These are phyloP conservation scores for Dothideomycetes sp. DNA, from an alignment of 2,329 filamentous ascomycete genomes.

Conservation along the genomic window DNA sequence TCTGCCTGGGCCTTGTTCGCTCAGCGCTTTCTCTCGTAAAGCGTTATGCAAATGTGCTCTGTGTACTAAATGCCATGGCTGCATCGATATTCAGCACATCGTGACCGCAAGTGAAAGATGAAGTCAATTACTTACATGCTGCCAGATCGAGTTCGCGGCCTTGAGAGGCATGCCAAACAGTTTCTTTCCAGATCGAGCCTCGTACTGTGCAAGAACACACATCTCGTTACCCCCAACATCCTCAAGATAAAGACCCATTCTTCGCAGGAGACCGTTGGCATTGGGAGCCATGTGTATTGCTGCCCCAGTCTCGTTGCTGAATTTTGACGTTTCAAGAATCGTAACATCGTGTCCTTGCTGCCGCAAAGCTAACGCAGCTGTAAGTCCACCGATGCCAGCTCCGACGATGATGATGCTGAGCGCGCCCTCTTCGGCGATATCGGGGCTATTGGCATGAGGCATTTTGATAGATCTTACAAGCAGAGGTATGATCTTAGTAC, in stretches of 20 bases:
- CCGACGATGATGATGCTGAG: slow-evolving; percentile 16
- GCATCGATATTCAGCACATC: too few species aligned
- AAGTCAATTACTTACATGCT: slow-evolving; percentile 11
- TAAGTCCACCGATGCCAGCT: slow-evolving; percentile 19
- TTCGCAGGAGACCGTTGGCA: slow-evolving; percentile 12
- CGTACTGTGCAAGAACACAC: slow-evolving; percentile 2
- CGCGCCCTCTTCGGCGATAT: slow-evolving; percentile 1
- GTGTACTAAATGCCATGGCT: slow-evolving; percentile 19
- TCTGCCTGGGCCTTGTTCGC: slow-evolving; percentile 14
- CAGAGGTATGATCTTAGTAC: too few species aligned
- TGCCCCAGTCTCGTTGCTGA: slow-evolving; percentile 19
- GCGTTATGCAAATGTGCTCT: slow-evolving; percentile 20
- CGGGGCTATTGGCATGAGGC: not conserved
- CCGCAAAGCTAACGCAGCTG: slow-evolving; percentile 16
- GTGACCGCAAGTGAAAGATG: too few species aligned
- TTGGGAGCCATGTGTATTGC: slow-evolving; percentile 18
- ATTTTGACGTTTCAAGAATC: slow-evolving; percentile 16
- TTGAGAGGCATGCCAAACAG: slow-evolving; percentile 6
- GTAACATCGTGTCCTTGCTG: slow-evolving; percentile 18
- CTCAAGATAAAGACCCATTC: slow-evolving; percentile 11
- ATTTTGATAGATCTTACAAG: not conserved
- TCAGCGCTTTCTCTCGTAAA: slow-evolving; percentile 15
- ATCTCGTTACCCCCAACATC: slow-evolving; percentile 11
- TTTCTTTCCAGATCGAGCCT: slow-evolving; percentile 7
- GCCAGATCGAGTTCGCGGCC: slow-evolving; percentile 13